These are phyloP conservation scores for Eremochloa ophiuroides DNA, from an alignment of 176 grass and related monocot species.

Conservation along the genomic window DNA sequence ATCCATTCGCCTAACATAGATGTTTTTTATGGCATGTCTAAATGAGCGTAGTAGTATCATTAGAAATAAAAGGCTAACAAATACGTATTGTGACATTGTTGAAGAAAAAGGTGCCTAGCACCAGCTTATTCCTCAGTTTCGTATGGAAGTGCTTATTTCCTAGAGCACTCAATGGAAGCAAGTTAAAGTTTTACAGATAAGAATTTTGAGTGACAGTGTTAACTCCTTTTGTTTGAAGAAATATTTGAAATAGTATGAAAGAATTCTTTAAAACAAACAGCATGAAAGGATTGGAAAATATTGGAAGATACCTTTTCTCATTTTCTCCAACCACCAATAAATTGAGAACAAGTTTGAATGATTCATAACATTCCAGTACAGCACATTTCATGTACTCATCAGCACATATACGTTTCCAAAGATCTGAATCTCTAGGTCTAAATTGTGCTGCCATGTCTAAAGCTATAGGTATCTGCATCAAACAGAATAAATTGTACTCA, in stretches of 20 bases:
- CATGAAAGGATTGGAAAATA: slow-evolving; percentile 5
- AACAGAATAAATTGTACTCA: slow-evolving; percentile 9
- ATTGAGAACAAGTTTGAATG: slow-evolving; percentile 93
- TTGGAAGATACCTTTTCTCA: slow-evolving; percentile 71
- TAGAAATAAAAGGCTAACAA: slow-evolving; percentile 6
- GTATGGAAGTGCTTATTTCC: slow-evolving; percentile 19
- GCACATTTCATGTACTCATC: slow-evolving; percentile 99
- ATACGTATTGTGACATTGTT: neutral
- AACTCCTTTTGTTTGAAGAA: neutral
- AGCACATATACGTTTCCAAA: slow-evolving; percentile 92
- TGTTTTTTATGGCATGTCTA: neutral
- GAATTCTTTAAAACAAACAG: neutral
- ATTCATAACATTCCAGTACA: slow-evolving; percentile 94
- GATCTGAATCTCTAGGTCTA: slow-evolving; percentile 82
- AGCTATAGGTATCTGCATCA: slow-evolving; percentile 88
- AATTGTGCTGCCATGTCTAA: slow-evolving; percentile 96
- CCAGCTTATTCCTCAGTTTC: neutral
- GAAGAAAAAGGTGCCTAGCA: neutral
- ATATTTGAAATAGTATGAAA: slow-evolving; percentile 12
- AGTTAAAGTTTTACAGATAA: neutral
- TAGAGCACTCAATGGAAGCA: neutral
- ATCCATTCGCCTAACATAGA: neutral
- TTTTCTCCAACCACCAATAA: slow-evolving; percentile 88
- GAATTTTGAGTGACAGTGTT: neutral
- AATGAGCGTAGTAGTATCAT: neutral